These are phyloP conservation scores for Trypanosomatidae sp. DNA, from an alignment of 208 protist species.

Conservation along the genomic window DNA sequence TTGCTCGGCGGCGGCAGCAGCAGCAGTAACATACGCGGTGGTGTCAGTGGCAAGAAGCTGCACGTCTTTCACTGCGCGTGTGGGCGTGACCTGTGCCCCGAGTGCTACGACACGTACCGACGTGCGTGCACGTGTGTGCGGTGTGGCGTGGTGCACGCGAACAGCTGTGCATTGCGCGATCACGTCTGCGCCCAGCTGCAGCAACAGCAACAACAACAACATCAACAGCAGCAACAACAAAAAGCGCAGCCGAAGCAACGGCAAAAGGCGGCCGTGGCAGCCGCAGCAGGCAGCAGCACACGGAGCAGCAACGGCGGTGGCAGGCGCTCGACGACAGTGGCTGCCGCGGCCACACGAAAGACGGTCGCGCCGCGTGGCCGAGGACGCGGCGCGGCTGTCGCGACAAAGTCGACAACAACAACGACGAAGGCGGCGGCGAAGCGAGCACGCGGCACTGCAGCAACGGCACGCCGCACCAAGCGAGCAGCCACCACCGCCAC, in stretches of 20 bases:
- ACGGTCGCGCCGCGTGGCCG: not conserved
- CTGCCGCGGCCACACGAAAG: not conserved
- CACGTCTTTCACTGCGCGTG: conserved; percentile 81
- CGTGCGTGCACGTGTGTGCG: conserved; percentile 48
- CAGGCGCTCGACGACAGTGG: too few relatives aligned
- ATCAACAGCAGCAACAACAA: too few relatives aligned
- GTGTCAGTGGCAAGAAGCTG: conserved; percentile 13
- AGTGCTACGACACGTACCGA: conserved; percentile 50
- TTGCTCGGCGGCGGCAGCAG: too few relatives aligned
- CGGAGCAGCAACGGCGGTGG: not conserved
- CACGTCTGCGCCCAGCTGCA: too few relatives aligned
- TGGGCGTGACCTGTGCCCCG: conserved; percentile 67
- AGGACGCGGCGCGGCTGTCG: not conserved
- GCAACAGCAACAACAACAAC: too few relatives aligned
- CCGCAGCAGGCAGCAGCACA: not conserved
- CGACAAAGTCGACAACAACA: not conserved
- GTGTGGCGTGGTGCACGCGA: conserved; percentile 42
- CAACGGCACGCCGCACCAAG: not conserved
- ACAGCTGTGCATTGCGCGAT: conserved; percentile 44
- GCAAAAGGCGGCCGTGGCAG: too few relatives aligned
- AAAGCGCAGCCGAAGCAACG: too few relatives aligned
- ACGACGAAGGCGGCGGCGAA: not conserved
- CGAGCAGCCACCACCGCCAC: too few relatives aligned
- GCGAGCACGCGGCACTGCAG: not conserved
- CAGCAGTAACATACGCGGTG: too few relatives aligned